Base-by-base conservation (phyloP, 129 eudicot species). In the Smallanthus sonchifolius region DNA sequence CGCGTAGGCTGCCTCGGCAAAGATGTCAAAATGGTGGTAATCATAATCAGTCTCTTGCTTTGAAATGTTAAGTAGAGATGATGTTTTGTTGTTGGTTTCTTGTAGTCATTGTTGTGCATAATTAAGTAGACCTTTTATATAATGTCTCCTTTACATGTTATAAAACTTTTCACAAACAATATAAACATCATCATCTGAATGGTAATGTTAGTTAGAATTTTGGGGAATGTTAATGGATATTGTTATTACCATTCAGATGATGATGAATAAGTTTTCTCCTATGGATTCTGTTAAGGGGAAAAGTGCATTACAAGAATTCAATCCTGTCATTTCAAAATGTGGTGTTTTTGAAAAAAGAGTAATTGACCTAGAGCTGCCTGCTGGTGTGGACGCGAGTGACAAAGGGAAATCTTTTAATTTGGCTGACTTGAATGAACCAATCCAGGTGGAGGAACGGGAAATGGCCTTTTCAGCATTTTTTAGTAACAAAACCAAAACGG, bases 1-100 rank as follows among this genome's bases (percentile, higher is more conserved):
- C 94, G 11, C 74, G 95, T 19, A 87, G 97, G 13, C 67, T 88
- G 42, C 97, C 95, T 1, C 76, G 97, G 56, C 92, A 88, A 79
- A 74, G 95, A 66, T 84, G 84, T 70, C 61, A 72, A 30, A 77
- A 44, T 35, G 75, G 42, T 60, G 73, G 73, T 24, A 68, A 73
- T 76, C 79, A 72, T 74, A 69, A 76, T 45, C 82, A 64, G 76
- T 39, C 86, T 52, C 76, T 42, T 70, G 82, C 72, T 32, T 67
- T 83, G 14, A 81, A 87, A 65, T 87, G 89, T 75, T 77, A 75
- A 86, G 35, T 61, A 36, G 70, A 43, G 38, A 17, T 61, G 38
- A 17, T 61, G 62, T 65, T 78, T 82, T 78, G 55, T 61, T 70
- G 52, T 70, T 60, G 66, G 34, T 78, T 81, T 69, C 30, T 48